Evolutionary conservation across 2,329 filamentous ascomycete genomes (phyloP), one percentile per base, ranked within the genome.

Genomic region (Biscogniauxia mediterranea): DNA sequence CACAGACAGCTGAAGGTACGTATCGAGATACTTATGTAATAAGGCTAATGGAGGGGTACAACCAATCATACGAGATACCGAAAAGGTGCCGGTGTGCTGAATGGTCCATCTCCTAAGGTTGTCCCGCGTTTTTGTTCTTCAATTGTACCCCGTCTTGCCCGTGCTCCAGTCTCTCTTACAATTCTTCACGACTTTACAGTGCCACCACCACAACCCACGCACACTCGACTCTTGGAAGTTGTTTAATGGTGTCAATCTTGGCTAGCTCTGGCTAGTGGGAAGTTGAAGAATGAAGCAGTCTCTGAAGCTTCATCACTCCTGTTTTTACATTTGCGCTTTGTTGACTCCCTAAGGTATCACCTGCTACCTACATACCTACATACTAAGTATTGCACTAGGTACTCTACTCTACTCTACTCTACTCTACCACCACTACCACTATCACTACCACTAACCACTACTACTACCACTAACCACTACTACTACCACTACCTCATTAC

Each of bases 261-360:
- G 38, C 38, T n/a, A 46, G 38, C 15, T 11, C 38, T n/a, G 38
- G 38, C 38, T 46, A 46, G 38, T 46, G 38, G 38, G 15, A 17
- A 38, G 55, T 32, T 32, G 7, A 55, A 50, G 53, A 52, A 50
- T 52, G 26, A 61, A 56, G 54, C 38, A 61, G 13, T 62, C 46
- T 55, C 55, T 32, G 49, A 46, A 57, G 61, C 61, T 63, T 63
- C 58, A 46, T n/a, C 11, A 5, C 38, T n/a, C 15, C 11, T 46
- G 13, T 46, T 46, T n/a, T 46, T 46, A 15, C 38, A 46, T 9
- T 11, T 46, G 38, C 17, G 38, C 38, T 46, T n/a, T 46, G 38
- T 46, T 46, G 38, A 46, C 38, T 17, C 38, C 15, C 38, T 15
- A 11, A 32, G 28, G 28, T 11, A 46, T n/a, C 38, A 46, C 11